phyloP scores from a whole-genome alignment of 768 basidiomycete genomes.

The Xerocomellus amylosporus region DNA sequence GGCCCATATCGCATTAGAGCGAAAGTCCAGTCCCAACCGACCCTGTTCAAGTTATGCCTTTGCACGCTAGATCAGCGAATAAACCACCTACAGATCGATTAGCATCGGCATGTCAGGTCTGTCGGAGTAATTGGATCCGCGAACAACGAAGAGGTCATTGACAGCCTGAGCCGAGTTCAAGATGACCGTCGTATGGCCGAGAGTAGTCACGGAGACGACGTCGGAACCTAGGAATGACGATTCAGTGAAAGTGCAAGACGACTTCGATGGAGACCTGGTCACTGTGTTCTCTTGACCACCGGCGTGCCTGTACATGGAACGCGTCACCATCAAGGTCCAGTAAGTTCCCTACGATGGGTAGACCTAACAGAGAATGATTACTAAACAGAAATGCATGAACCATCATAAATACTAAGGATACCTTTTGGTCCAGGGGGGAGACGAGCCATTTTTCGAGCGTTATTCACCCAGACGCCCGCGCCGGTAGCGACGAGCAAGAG shows the following conservation, averaged over 20 bases:
- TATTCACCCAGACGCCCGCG: background rate
- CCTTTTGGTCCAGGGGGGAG: conserved; percentile 3
- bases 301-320: background rate
- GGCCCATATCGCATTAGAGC: conserved; percentile 3
- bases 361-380: background rate
- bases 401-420: background rate
- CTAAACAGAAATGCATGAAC: background rate
- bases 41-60: background rate
- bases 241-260: background rate
- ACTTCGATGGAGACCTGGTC: background rate
- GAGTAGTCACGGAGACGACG: conserved; percentile 1
- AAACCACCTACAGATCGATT: conserved; percentile 1
- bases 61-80: background rate
- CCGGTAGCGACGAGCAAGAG: background rate
- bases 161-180: conserved; percentile 2
- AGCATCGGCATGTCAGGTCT: conserved; percentile 4
- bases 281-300: conserved; percentile 1
- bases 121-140: conserved; percentile 2
- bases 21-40: conserved; percentile 7
- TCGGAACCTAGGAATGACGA: background rate
- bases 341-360: background rate
- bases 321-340: background rate
- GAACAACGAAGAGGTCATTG: conserved; percentile 2
- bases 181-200: conserved; percentile 1
- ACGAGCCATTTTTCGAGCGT: conserved; percentile 1